Percentiles rank a stretch among this genome's conserved stretches.
Conservation (phyloP, 352 stramenopile species). For the Phytophthora uliginosa region DNA sequence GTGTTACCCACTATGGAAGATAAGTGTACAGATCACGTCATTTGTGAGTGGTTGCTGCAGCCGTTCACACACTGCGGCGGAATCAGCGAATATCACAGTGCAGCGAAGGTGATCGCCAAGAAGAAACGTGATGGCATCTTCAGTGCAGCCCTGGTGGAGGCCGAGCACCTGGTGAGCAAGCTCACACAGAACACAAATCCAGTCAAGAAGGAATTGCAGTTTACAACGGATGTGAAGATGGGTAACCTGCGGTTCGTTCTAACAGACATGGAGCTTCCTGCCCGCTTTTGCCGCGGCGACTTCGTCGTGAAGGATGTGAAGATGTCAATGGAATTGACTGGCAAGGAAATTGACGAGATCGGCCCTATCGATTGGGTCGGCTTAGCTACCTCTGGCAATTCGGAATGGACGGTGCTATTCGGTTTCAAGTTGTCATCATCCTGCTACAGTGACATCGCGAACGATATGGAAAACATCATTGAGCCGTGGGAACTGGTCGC, state of each 20-base stretch:
- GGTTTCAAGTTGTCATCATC: constrained; percentile 76
- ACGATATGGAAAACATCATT: constrained; percentile 80
- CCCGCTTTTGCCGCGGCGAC: constrained; percentile 63
- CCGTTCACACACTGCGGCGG: constrained; percentile 73
- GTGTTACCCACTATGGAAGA: constrained; percentile 56
- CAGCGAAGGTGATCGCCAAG: constrained; percentile 68
- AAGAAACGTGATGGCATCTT: constrained; percentile 80
- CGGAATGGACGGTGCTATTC: constrained; percentile 70
- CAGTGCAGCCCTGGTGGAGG: constrained; percentile 58
- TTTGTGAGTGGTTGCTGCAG: constrained; percentile 69
- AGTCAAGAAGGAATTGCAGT: constrained; percentile 66
- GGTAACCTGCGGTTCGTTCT: constrained; percentile 73
- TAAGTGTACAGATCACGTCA: constrained; percentile 41
- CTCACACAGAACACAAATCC: constrained; percentile 44
- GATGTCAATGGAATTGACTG: constrained; percentile 60
- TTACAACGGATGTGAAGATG: constrained; percentile 72
- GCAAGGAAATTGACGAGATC: constrained; percentile 65
- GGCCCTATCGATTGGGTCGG: constrained; percentile 60
- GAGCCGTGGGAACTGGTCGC: constrained; percentile 77
- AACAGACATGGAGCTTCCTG: constrained; percentile 65
- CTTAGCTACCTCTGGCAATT: constrained; percentile 63
- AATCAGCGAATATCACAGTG: constrained; percentile 78
- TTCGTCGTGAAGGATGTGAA: constrained; percentile 77
- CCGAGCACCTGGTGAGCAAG: constrained; percentile 65
- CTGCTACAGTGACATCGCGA: constrained; percentile 75